A percentile compares a stretch with the other conserved stretches of the same genome.
These are phyloP conservation scores for Mortierella claussenii DNA, from an alignment of 192 early-diverging fungal genomes.

Conservation along the genomic window DNA sequence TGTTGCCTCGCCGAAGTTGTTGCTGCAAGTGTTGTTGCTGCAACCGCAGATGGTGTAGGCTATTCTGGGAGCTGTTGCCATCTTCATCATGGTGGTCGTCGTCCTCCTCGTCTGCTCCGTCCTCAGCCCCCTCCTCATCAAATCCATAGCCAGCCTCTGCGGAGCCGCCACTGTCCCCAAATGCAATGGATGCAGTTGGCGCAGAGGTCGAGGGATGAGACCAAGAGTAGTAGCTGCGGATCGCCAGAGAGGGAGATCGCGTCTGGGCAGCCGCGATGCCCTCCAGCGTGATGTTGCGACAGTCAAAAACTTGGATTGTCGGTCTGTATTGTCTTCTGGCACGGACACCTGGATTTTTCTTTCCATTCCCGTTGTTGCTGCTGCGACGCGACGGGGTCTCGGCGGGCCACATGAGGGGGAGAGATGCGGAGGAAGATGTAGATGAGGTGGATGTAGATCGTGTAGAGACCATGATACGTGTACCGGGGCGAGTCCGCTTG, in stretches of 20 bases:
- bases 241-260: slow-evolving; percentile 48
- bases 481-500: slow-evolving; percentile 38
- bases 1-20: slow-evolving; percentile 10
- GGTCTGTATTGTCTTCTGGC: slow-evolving; percentile 25
- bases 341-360: not conserved
- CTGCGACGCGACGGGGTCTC: slow-evolving; percentile 7
- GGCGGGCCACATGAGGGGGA: slow-evolving; percentile 16
- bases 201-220: slow-evolving; percentile 22
- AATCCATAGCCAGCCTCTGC: slow-evolving; percentile 1
- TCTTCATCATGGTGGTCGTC: not conserved
- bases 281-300: slow-evolving; percentile 57
- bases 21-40: slow-evolving; percentile 45
- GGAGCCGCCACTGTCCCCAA: slow-evolving; percentile 12
- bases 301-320: slow-evolving; percentile 60
- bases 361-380: not conserved
- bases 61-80: slow-evolving; percentile 21
- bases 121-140: slow-evolving; percentile 23
- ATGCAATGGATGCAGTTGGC: slow-evolving; percentile 1
- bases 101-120: slow-evolving; percentile 1
- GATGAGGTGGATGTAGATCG: slow-evolving; percentile 13
- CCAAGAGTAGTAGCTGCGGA: slow-evolving; percentile 64
- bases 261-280: slow-evolving; percentile 55
- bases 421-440: slow-evolving; percentile 19
- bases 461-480: slow-evolving; percentile 29
- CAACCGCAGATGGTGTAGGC: slow-evolving; percentile 39